Evolutionary conservation across 768 basidiomycete species (phyloP).

Genomic region (Naganishia vishniacii): DNA sequence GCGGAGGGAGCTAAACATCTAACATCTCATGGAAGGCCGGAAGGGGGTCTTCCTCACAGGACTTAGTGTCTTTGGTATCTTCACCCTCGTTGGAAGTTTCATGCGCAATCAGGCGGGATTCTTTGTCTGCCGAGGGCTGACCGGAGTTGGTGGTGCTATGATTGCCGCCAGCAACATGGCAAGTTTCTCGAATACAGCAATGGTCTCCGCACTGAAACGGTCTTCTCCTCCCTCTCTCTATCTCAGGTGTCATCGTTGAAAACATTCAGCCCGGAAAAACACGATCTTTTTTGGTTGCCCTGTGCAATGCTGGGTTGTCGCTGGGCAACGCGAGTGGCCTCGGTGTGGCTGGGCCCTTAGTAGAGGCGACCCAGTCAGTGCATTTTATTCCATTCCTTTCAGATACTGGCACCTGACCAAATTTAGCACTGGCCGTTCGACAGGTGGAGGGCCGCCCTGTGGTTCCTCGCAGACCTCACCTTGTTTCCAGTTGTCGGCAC

Average conservation of each 20-base stretch:
- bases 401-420: not conserved
- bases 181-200: not conserved
- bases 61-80: not conserved
- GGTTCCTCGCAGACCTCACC: not conserved
- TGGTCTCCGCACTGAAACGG: not conserved
- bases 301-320: not conserved
- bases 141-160: not conserved
- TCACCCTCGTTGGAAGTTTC: not conserved
- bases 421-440: not conserved
- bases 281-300: not conserved
- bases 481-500: not conserved
- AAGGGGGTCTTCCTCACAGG: not conserved
- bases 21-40: too few relatives aligned
- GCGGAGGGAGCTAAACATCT: too few relatives aligned
- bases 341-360: conserved; percentile 48
- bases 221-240: not conserved
- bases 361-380: not conserved
- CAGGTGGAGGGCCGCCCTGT: not conserved
- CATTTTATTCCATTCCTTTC: too few relatives aligned
- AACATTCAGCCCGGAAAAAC: not conserved
- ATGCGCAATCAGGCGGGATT: not conserved
- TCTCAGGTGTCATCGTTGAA: not conserved
- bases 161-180: not conserved
- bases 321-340: not conserved
- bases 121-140: not conserved